Conservation (phyloP, 176 grass and related monocot species). For the Carex cristatella region DNA sequence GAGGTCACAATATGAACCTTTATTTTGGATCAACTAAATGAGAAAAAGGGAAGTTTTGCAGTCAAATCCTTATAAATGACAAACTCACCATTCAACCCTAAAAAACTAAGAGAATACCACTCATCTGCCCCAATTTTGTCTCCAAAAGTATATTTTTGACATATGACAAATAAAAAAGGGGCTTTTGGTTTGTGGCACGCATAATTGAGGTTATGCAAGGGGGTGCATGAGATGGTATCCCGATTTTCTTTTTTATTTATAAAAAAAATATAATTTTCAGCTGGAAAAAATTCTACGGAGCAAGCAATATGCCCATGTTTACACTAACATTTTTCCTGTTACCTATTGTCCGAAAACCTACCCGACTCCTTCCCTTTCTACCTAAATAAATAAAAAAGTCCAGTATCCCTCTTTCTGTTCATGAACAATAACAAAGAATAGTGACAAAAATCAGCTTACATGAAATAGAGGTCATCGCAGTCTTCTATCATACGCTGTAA, state of each 20-base stretch:
- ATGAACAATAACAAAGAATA: slow-evolving; percentile 24
- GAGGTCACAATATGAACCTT: neutral
- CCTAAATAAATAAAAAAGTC: too few species aligned
- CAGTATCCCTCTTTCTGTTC: neutral
- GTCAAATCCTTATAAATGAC: neutral
- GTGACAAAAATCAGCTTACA: slow-evolving; percentile 44
- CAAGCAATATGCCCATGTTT: too few species aligned
- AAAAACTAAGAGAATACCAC: neutral
- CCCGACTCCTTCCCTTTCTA: too few species aligned
- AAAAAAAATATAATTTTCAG: too few species aligned
- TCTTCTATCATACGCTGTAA: slow-evolving; percentile 87
- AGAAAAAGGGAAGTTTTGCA: neutral
- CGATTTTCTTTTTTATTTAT: too few species aligned
- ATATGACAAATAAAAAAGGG: neutral
- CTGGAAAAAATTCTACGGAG: too few species aligned
- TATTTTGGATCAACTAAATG: neutral
- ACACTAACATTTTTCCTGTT: too few species aligned
- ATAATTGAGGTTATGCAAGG: slow-evolving; percentile 3
- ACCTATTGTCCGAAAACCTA: too few species aligned
- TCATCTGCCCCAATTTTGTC: neutral
- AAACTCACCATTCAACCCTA: neutral
- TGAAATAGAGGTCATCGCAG: slow-evolving; percentile 57
- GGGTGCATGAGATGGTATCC: neutral
- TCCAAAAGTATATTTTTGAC: neutral
- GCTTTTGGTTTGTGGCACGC: slow-evolving; percentile 1